Conservation (phyloP, 805 yeast species). For the Candida vaughaniae region DNA sequence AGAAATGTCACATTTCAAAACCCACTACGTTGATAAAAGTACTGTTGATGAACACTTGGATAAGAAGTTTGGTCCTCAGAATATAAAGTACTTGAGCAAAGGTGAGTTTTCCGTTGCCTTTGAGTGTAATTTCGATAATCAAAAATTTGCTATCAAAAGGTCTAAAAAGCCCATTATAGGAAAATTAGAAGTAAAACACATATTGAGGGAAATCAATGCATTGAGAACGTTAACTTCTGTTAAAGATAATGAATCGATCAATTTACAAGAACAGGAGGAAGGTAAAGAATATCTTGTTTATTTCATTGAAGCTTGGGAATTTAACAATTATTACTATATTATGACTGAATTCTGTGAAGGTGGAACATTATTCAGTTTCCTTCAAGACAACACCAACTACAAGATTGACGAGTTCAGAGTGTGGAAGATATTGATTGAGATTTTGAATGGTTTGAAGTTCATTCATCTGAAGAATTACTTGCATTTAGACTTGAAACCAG, state of each 20-base stretch:
- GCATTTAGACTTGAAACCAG: slow-evolving; percentile 93
- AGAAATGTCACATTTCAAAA: slow-evolving; percentile 1
- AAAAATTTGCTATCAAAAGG: slow-evolving; percentile 83
- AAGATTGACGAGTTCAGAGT: slow-evolving; percentile 94
- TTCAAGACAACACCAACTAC: slow-evolving; percentile 70
- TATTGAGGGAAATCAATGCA: slow-evolving; percentile 77
- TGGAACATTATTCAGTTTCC: slow-evolving; percentile 80
- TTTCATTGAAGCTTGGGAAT: slow-evolving; percentile 84
- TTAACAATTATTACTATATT: slow-evolving; percentile 71
- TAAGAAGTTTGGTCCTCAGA: slow-evolving; percentile 49
- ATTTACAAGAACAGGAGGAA: slow-evolving; percentile 45
- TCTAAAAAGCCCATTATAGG: slow-evolving; percentile 62
- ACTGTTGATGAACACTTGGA: slow-evolving; percentile 45
- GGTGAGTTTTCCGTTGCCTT: slow-evolving; percentile 93
- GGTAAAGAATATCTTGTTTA: slow-evolving; percentile 78
- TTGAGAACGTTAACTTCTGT: slow-evolving; percentile 43
- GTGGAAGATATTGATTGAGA: slow-evolving; percentile 91
- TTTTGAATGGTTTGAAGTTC: slow-evolving; percentile 73
- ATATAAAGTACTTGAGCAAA: slow-evolving; percentile 69
- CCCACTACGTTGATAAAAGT: slow-evolving; percentile 1
- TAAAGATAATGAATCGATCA: slow-evolving; percentile 31
- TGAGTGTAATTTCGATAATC: slow-evolving; percentile 67
- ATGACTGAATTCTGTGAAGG: slow-evolving; percentile 96
- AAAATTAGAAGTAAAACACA: slow-evolving; percentile 55
- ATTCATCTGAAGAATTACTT: slow-evolving; percentile 73